Percentiles rank a stretch among this genome's conserved stretches.
These are phyloP conservation scores for Penicillium atrosanguineum DNA, from an alignment of 495 filamentous ascomycete species.

Conservation along the genomic window DNA sequence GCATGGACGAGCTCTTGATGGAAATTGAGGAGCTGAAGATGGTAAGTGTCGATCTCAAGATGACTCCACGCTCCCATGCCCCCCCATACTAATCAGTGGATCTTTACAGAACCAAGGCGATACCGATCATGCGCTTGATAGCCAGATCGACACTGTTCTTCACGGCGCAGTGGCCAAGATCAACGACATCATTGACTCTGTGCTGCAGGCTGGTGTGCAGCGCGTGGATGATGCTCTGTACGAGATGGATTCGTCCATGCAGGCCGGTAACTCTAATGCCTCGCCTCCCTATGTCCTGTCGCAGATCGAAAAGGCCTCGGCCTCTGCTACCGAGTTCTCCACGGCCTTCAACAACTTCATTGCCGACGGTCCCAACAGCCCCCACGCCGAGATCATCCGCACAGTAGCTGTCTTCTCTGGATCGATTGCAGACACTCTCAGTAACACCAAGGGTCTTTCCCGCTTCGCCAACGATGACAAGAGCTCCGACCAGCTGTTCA, in stretches of 20 bases:
- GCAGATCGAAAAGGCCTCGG: constrained; percentile 94
- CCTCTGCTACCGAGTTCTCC: constrained; percentile 91
- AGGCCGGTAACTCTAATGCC: constrained; percentile 96
- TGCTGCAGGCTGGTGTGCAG: constrained; percentile 88
- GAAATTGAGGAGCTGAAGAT: constrained; percentile 81
- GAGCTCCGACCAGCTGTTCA: constrained; percentile 80
- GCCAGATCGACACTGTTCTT: constrained; percentile 84
- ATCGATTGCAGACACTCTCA: constrained; percentile 88
- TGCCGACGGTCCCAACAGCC: constrained; percentile 91
- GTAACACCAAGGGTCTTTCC: constrained; percentile 92
- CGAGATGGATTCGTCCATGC: constrained; percentile 95
- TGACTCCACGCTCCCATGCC: not conserved
- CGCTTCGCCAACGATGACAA: constrained; percentile 94
- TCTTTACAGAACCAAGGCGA: constrained; percentile 59
- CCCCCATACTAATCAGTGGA: not conserved
- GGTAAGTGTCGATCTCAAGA: constrained; percentile 27
- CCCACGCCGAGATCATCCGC: constrained; percentile 87
- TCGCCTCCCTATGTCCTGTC: constrained; percentile 94
- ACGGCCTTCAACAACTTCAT: constrained; percentile 98
- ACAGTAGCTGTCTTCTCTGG: constrained; percentile 86
- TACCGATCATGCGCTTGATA: constrained; percentile 78
- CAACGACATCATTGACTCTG: constrained; percentile 96
- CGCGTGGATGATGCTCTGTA: constrained; percentile 96
- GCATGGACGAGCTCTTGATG: constrained; percentile 91
- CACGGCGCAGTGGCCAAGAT: constrained; percentile 85